Base-by-base conservation (phyloP, 768 basidiomycete species). In the Lactifluus subvellereus region DNA sequence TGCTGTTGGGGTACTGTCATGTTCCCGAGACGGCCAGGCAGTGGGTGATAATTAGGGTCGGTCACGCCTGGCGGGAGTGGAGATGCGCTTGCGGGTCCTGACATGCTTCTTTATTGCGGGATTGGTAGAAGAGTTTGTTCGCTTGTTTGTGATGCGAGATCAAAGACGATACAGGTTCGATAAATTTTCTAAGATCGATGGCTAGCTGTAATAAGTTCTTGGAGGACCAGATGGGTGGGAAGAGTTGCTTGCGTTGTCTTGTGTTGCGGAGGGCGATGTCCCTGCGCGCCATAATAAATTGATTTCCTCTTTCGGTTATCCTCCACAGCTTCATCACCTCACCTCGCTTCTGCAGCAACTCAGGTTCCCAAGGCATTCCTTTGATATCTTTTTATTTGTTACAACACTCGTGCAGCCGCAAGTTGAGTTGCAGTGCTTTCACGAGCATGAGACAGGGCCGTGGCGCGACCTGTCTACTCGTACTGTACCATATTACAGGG, bases 11-110 rank as follows among this genome's bases (percentile, higher is more conserved):
- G 62, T 0, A 78, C 71, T 1, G 82, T 82, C 69, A 94, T 80
- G 72, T 94, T 92, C n/a, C 92, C 92, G 43, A 91, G 75, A 35
- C 86, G 80, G 16, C 92, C 91, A 20, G 90, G 85, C 1, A 77
- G 76, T 13, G 88, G 87, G 68, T 77, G 82, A 73, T 85, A 88
- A 72, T 80, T 80, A 18, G 84, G 80, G 73, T 87, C 81, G 3
- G 85, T 85, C 63, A 85, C 75, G 60, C 84, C 84, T 40, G 74
- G 75, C 18, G 85, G 84, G 70, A 85, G 75, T 1, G 80, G 75
- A 48, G 82, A 83, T 56, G 79, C 84, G 72, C 76, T 82, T 54
- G 82, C 83, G 73, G 48, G 42, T 20, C 20, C 13, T 3, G 48
- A 43, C 51, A 50, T 58, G 51, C 27, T 53, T 48, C n/a, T 35